Base-by-base conservation (phyloP, 2,329 filamentous ascomycete genomes). In the Myriosclerotinia duriaeana region DNA sequence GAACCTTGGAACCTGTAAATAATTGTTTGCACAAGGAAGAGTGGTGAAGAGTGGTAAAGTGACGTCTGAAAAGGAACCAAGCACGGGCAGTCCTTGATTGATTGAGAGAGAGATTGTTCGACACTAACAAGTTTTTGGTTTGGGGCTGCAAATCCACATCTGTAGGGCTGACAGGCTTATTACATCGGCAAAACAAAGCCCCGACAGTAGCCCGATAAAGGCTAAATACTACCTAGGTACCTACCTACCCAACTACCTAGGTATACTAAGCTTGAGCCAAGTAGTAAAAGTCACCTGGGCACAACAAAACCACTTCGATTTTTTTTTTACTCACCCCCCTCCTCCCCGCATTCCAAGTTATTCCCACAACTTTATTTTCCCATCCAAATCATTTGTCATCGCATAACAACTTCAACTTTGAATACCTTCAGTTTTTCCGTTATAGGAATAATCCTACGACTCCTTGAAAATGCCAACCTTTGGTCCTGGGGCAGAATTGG, bases 101-200 rank as follows among this genome's bases (percentile, higher is more conserved):
- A n/a, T n/a, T n/a, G n/a, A n/a, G n/a, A n/a, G n/a, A 61, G 17
- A 12, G 4, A 34, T 34, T 34, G 30, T 34, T 34, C 5, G 52
- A 53, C 17, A 36, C 17, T 53, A 53, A 36, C 26, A 26, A 42
- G n/a, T 30, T 53, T 58, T n/a, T 7, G 22, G 22, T 59, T 64
- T 54, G 17, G 40, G 60, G 60, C 60, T 42, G 48, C 36, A 55
- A 55, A 48, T 54, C 61, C 52, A 64, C 61, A 56, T 55, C 30
- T 44, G 53, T 64, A 64, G 61, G 61, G 61, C 61, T 48, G 52
- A 56, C 40, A 30, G 26, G 52, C 48, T 34, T 64, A 7, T 34
- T 64, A 7, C 14, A 22, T 56, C 40, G 61, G 61, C 20, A 59
- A 46, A 56, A 46, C 22, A 7, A 34, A 34, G 26, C 26, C 40